Conservation (phyloP, 2,329 filamentous ascomycete genomes). For the Penicillium aurantiogriseum region DNA sequence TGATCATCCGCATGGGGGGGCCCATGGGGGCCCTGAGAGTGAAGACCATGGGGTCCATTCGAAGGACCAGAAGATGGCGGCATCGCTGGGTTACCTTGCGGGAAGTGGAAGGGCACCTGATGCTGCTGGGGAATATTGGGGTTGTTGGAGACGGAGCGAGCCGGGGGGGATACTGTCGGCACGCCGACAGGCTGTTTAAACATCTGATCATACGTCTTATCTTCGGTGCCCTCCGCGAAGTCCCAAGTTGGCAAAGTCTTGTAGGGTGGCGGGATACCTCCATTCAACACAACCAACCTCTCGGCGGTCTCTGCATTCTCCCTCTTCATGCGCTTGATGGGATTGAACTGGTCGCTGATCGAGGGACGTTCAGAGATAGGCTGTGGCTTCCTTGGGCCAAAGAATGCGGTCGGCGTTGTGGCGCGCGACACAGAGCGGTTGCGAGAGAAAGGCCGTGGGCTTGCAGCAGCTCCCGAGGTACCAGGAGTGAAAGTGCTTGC, state of each 20-base stretch:
- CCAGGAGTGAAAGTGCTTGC: conserved; percentile 77
- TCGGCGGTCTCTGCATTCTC: conserved; percentile 52
- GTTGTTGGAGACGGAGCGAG: conserved; percentile 56
- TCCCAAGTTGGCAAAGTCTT: conserved; percentile 86
- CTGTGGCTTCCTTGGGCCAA: conserved; percentile 70
- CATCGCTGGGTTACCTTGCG: conserved; percentile 68
- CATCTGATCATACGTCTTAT: conserved; percentile 75
- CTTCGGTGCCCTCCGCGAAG: conserved; percentile 64
- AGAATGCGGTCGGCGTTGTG: conserved; percentile 54
- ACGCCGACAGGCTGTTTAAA: conserved; percentile 67
- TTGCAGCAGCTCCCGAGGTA: conserved; percentile 63
- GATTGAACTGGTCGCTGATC: conserved; percentile 58
- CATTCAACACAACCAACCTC: conserved; percentile 70
- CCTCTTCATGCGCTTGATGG: conserved; percentile 70
- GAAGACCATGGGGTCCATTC: conserved; percentile 65
- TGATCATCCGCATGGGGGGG: conserved; percentile 73
- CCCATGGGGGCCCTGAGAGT: conserved; percentile 69
- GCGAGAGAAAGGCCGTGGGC: conserved; percentile 64
- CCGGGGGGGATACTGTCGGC: conserved; percentile 67
- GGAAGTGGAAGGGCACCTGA: conserved; percentile 79
- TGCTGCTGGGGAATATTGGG: conserved; percentile 78
- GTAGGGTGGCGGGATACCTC: conserved; percentile 79
- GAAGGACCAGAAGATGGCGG: conserved; percentile 69
- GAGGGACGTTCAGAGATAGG: conserved; percentile 56
- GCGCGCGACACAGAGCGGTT: conserved; percentile 48